These are phyloP conservation scores for Thermomucor indicae-seudaticae DNA, from an alignment of 371 early-diverging fungal species.

Conservation along the genomic window DNA sequence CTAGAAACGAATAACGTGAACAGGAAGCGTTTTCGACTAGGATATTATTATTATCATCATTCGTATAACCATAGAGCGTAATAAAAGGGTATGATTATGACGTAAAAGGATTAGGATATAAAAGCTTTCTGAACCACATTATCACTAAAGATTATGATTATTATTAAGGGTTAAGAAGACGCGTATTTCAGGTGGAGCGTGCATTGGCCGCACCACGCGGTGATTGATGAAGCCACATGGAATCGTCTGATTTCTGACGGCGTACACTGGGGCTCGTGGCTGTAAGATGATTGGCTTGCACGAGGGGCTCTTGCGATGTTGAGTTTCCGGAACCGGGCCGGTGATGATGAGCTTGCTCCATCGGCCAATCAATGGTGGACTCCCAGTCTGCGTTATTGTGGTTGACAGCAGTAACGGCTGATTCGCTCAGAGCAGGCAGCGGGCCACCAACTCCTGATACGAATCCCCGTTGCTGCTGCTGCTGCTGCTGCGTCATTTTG, in stretches of 20 bases:
- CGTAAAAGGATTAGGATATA: too few species aligned
- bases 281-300: too few species aligned
- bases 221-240: slow-evolving; percentile 20
- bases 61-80: too few species aligned
- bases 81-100: too few species aligned
- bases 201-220: slow-evolving; percentile 7
- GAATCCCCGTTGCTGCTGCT: neutral
- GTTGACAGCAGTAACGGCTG: neutral
- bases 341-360: neutral
- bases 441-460: neutral
- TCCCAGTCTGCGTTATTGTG: neutral
- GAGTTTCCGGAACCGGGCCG: neutral
- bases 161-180: too few species aligned
- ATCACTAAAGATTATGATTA: too few species aligned
- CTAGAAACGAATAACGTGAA: too few species aligned
- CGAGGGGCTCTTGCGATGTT: too few species aligned
- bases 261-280: slow-evolving; percentile 2
- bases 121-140: too few species aligned
- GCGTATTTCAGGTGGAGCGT: neutral
- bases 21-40: too few species aligned
- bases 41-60: too few species aligned
- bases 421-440: neutral
- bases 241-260: slow-evolving; percentile 15
- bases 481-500: neutral
- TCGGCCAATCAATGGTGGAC: neutral